Conservation (phyloP, 2,329 filamentous ascomycete genomes). For the Pseudomassariella vexata region DNA sequence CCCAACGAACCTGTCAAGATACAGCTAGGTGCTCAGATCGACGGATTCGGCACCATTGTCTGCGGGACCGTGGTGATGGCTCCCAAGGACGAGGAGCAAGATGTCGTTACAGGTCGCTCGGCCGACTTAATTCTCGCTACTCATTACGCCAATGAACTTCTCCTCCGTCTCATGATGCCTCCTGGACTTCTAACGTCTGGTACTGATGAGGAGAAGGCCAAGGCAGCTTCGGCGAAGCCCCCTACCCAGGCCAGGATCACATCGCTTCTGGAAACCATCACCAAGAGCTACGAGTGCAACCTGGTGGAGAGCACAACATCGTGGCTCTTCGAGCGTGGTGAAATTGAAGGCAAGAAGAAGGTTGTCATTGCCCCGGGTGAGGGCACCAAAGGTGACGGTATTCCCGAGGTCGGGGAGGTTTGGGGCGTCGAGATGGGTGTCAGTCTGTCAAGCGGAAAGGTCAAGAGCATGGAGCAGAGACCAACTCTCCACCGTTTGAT, state of each 20-base stretch:
- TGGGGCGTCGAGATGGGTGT: slow-evolving; percentile 98
- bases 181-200: slow-evolving; percentile 79
- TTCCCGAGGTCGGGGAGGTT: slow-evolving; percentile 83
- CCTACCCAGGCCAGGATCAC: slow-evolving; percentile 85
- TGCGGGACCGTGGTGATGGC: slow-evolving; percentile 84
- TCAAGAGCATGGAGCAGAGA: slow-evolving; percentile 84
- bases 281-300: slow-evolving; percentile 84
- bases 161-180: slow-evolving; percentile 85
- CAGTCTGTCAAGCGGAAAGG: slow-evolving; percentile 85
- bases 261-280: slow-evolving; percentile 81
- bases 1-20: slow-evolving; percentile 89
- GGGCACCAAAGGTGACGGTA: slow-evolving; percentile 83
- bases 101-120: slow-evolving; percentile 65
- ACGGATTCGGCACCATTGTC: slow-evolving; percentile 93
- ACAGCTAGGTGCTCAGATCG: slow-evolving; percentile 97
- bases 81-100: slow-evolving; percentile 52
- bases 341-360: slow-evolving; percentile 97
- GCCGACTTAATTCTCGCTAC: slow-evolving; percentile 89
- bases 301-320: slow-evolving; percentile 97
- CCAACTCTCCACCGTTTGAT: slow-evolving; percentile 92
- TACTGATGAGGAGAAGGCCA: slow-evolving; percentile 92
- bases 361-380: slow-evolving; percentile 86
- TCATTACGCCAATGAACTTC: slow-evolving; percentile 91
- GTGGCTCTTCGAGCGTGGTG: slow-evolving; percentile 93
- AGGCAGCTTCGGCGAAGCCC: slow-evolving; percentile 75